These are phyloP conservation scores for Aphanoascus verrucosus DNA, from an alignment of 2,329 filamentous ascomycete species.

Conservation along the genomic window DNA sequence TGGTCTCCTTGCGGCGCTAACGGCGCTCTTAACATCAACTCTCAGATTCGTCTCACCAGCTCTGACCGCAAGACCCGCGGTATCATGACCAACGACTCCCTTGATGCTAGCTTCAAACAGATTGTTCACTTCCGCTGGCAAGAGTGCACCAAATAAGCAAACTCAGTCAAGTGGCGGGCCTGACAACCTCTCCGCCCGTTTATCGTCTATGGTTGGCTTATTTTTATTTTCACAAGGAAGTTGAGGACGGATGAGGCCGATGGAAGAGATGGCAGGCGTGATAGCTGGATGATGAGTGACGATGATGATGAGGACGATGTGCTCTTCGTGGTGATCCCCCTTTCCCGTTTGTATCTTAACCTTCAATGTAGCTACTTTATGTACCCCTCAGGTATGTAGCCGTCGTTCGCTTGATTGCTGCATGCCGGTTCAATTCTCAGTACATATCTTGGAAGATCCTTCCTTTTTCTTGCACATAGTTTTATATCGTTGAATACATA, in stretches of 20 bases:
- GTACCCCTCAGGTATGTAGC: conserved; percentile 3
- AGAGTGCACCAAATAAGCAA: conserved; percentile 24
- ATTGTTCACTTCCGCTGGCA: conserved; percentile 37
- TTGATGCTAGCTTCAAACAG: conserved; percentile 40
- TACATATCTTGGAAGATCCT: conserved; percentile 4
- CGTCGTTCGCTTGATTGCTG: not conserved
- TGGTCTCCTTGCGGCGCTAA: conserved; percentile 45
- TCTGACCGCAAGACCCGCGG: conserved; percentile 27
- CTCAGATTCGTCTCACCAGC: conserved; percentile 37
- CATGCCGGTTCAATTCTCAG: conserved; percentile 9
- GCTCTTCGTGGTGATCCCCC: not conserved
- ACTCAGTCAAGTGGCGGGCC: not conserved
- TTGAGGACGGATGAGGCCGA: not conserved
- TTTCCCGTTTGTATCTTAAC: conserved; percentile 4
- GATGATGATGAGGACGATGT: conserved; percentile 3
- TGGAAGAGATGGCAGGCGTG: not conserved
- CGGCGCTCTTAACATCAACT: conserved; percentile 46
- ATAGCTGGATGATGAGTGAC: not conserved
- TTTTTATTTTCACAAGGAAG: not conserved
- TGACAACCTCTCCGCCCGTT: not conserved
- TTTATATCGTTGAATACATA: not conserved
- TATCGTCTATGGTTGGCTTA: not conserved
- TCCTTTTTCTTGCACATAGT: not conserved
- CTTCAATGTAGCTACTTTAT: conserved; percentile 9
- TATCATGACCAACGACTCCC: conserved; percentile 40